A percentile compares a stretch with the other conserved stretches of the same genome.
Conservation (phyloP, 768 basidiomycete species). For the Candolleomyces eurysporus region DNA sequence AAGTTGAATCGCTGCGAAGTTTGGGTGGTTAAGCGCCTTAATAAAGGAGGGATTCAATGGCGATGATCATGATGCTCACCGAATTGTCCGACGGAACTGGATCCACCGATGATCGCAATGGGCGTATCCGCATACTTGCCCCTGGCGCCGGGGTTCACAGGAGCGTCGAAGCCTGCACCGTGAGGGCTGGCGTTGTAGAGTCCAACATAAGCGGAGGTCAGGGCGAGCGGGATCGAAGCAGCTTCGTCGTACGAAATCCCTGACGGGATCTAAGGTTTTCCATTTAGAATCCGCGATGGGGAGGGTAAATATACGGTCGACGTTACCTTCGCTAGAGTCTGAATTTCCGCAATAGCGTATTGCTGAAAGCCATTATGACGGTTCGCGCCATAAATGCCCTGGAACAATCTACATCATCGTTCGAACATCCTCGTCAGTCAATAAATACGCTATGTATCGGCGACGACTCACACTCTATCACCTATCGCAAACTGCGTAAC, state of each 20-base stretch:
- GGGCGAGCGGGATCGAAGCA: constrained; percentile 36
- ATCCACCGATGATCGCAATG: constrained; percentile 27
- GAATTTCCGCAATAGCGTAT: constrained; percentile 34
- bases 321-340: constrained; percentile 36
- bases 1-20: constrained; percentile 25
- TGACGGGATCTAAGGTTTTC: constrained; percentile 38
- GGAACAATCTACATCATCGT: too few relatives aligned
- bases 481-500: constrained; percentile 49
- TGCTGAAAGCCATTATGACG: constrained; percentile 39
- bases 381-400: constrained; percentile 26
- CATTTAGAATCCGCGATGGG: too few relatives aligned
- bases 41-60: too few relatives aligned
- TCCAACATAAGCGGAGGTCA: constrained; percentile 34
- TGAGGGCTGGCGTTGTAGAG: constrained; percentile 26
- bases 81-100: constrained; percentile 26
- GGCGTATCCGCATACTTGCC: constrained; percentile 30
- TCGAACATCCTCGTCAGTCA: too few relatives aligned
- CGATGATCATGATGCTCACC: constrained; percentile 13
- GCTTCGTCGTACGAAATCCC: constrained; percentile 38
- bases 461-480: constrained; percentile 46
- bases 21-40: too few relatives aligned
- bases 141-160: constrained; percentile 19
- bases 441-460: too few relatives aligned
- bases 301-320: too few relatives aligned
- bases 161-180: constrained; percentile 24